These are phyloP conservation scores for Amphibolis antarctica DNA, from an alignment of 106 monocot genomes.

Conservation along the genomic window DNA sequence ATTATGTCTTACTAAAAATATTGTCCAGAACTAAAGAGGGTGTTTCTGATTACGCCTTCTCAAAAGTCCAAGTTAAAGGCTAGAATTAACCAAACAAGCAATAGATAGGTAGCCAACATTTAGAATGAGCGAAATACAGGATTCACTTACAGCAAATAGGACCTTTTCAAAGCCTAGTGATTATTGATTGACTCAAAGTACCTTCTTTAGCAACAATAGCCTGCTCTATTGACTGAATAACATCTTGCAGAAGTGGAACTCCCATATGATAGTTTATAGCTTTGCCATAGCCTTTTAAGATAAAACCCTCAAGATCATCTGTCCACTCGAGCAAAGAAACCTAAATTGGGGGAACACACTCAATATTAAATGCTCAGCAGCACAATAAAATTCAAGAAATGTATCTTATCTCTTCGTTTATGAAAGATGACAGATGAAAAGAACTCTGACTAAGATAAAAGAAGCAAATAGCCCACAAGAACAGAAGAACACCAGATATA, in stretches of 20 bases:
- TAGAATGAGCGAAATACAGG: background rate
- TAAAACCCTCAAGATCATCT: constrained; percentile 84
- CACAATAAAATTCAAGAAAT: too few relatives aligned
- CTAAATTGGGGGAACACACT: constrained; percentile 18
- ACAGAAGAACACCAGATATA: too few relatives aligned
- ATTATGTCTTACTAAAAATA: too few relatives aligned
- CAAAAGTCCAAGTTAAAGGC: too few relatives aligned
- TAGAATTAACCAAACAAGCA: too few relatives aligned
- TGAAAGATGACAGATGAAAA: too few relatives aligned
- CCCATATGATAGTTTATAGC: constrained; percentile 94
- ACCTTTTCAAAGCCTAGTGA: background rate
- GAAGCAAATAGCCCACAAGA: too few relatives aligned
- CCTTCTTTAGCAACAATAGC: constrained; percentile 77
- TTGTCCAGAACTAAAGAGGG: too few relatives aligned
- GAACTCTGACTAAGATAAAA: too few relatives aligned
- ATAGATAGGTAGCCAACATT: too few relatives aligned
- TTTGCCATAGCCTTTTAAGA: constrained; percentile 94
- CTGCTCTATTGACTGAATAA: constrained; percentile 74
- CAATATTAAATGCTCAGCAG: background rate
- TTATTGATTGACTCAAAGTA: constrained; percentile 10
- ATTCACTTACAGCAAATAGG: constrained; percentile 1
- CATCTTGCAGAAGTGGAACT: constrained; percentile 73
- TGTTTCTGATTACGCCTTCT: too few relatives aligned
- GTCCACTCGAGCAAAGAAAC: constrained; percentile 90
- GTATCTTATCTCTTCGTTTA: too few relatives aligned